Conservation (phyloP, 257 asterid genomes). For the Primulina tabacum region DNA sequence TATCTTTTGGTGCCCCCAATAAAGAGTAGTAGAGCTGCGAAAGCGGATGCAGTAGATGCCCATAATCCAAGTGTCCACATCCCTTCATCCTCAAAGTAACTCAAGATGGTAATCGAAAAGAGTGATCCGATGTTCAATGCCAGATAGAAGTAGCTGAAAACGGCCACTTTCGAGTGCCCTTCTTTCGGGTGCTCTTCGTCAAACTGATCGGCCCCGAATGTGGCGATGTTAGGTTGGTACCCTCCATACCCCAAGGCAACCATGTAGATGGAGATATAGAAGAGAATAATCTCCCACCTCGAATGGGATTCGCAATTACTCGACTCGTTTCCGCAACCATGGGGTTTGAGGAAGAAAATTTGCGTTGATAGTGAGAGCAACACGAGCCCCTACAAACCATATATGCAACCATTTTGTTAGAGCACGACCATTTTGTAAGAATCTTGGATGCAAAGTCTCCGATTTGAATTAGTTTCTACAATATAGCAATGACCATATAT, state of each 20-base stretch:
- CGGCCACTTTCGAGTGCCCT: slow-evolving; percentile 63
- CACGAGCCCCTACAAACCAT: slow-evolving; percentile 76
- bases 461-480: no score
- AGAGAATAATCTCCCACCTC: slow-evolving; percentile 58
- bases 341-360: slow-evolving; percentile 60
- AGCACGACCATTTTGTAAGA: neutral
- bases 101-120: slow-evolving; percentile 80
- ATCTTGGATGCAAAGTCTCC: no score
- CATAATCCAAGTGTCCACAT: slow-evolving; percentile 91
- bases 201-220: slow-evolving; percentile 95
- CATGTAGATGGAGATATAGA: slow-evolving; percentile 78
- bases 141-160: slow-evolving; percentile 90
- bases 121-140: slow-evolving; percentile 86
- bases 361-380: slow-evolving; percentile 64
- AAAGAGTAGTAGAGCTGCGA: slow-evolving; percentile 63
- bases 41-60: slow-evolving; percentile 81
- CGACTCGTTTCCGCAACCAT: slow-evolving; percentile 68
- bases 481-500: no score
- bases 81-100: slow-evolving; percentile 80
- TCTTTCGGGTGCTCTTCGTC: slow-evolving; percentile 67
- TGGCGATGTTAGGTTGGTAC: slow-evolving; percentile 87
- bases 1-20: slow-evolving; percentile 66
- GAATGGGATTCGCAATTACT: slow-evolving; percentile 51
- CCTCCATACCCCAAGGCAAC: slow-evolving; percentile 95
- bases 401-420: neutral